These are phyloP conservation scores for Candida frijolesensis DNA, from an alignment of 1,139 yeast genomes.

Conservation along the genomic window DNA sequence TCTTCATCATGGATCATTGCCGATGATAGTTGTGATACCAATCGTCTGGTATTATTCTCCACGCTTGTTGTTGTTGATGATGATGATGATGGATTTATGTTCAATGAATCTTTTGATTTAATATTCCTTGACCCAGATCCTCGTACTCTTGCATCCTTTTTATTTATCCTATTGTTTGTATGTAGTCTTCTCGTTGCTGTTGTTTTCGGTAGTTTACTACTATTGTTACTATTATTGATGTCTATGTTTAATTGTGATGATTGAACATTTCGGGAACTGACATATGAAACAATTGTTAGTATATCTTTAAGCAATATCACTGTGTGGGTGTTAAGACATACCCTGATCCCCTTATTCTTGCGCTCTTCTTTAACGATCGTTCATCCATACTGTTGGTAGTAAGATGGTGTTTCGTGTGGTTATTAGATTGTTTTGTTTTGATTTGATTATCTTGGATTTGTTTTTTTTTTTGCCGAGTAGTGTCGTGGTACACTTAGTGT, in stretches of 20 bases:
- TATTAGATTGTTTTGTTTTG: background rate
- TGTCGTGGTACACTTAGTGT: background rate
- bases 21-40: conserved; percentile 7
- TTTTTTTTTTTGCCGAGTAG: background rate
- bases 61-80: background rate
- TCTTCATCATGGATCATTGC: conserved; percentile 4
- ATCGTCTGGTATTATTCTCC: background rate
- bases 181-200: background rate
- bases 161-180: conserved; percentile 19
- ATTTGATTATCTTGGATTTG: background rate
- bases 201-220: too few species aligned
- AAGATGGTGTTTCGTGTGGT: background rate
- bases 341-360: conserved; percentile 47
- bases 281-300: conserved; percentile 12
- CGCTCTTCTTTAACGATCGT: conserved; percentile 24
- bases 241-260: conserved; percentile 1
- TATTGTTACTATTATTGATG: background rate
- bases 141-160: conserved; percentile 31
- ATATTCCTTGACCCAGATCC: conserved; percentile 39
- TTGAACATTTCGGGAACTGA: conserved; percentile 14
- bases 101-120: background rate
- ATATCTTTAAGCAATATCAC: background rate
- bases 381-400: conserved; percentile 10
- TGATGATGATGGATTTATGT: conserved; percentile 1
- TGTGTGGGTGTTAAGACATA: conserved; percentile 32